These are phyloP conservation scores for Magnusiomyces suaveolens DNA, from an alignment of 1,139 yeast species.

Conservation along the genomic window DNA sequence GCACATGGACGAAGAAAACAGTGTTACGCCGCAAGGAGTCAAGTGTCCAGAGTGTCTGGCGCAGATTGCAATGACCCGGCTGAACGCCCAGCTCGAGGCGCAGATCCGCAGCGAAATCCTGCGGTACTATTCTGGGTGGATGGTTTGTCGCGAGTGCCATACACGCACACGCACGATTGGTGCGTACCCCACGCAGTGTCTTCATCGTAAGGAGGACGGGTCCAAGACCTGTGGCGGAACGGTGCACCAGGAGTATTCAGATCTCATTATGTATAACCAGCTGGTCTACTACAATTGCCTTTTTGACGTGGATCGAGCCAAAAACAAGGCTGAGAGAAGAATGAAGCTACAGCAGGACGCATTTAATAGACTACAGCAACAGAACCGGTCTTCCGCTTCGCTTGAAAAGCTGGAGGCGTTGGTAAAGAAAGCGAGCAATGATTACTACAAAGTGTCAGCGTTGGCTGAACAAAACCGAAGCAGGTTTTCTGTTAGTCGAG, in stretches of 20 bases:
- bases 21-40: slow-evolving; percentile 59
- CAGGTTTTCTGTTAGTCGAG: slow-evolving; percentile 46
- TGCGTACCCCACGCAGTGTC: slow-evolving; percentile 82
- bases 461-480: slow-evolving; percentile 73
- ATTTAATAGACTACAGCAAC: slow-evolving; percentile 4
- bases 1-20: slow-evolving; percentile 33
- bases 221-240: slow-evolving; percentile 62
- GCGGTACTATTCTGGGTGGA: slow-evolving; percentile 75
- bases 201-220: slow-evolving; percentile 54
- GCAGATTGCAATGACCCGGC: slow-evolving; percentile 42
- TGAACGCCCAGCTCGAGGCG: slow-evolving; percentile 65
- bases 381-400: slow-evolving; percentile 28
- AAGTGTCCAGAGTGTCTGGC: slow-evolving; percentile 53
- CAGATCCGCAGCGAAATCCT: slow-evolving; percentile 62
- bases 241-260: slow-evolving; percentile 68
- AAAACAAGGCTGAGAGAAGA: slow-evolving; percentile 30
- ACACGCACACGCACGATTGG: slow-evolving; percentile 73
- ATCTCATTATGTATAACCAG: slow-evolving; percentile 78
- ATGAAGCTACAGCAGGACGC: slow-evolving; percentile 6
- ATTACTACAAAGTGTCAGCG: slow-evolving; percentile 38
- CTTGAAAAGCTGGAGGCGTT: slow-evolving; percentile 21
- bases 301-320: slow-evolving; percentile 77
- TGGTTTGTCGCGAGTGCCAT: slow-evolving; percentile 84
- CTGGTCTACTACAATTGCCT: slow-evolving; percentile 66
- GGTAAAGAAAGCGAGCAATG: slow-evolving; percentile 16